Base-by-base conservation (phyloP, 441 rosid species). In the Arabidopsis hybrid region DNA sequence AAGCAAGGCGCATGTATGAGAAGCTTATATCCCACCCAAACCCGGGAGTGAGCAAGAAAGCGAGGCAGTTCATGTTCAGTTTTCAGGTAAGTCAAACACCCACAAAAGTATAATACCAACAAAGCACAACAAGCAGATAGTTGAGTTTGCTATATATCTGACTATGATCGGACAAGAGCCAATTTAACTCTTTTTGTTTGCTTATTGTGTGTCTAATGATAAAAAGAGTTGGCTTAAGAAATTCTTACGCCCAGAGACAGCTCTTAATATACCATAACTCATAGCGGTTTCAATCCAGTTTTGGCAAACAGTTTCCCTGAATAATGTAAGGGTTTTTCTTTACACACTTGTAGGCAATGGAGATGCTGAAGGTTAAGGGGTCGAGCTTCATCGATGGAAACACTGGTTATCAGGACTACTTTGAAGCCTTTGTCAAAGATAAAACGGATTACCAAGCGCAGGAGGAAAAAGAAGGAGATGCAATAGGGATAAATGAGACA, bases 21-120 rank as follows among this genome's bases (percentile, higher is more conserved):
- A 94, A 87, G 83, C 97, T 94, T 69, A 87, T 84, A 65, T 83
- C 90, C 36, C 97, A 92, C 77, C 88, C 97, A 10, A 88, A 73
- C 73, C 77, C 83, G 11, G 42, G 73, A 77, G 91, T 92, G 63
- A 84, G 88, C 82, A 89, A 85, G 90, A 81, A 78, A 85, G 95
- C 97, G 1, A 83, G 69, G 57, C 94, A 90, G 77, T 86, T 91
- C 65, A 47, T 84, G 73, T 90, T 83, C 89, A 90, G 96, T 82
- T 94, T 94, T 80, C 84, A 90, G 95, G 97, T 94, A 85, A 75
- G 58, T 62, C 35, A 29, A 52, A 67, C 66, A 74, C 67, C 21
- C 53, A 2, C 45, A 49, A 58, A 58, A 65, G 43, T 17, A 14
- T 29, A 8, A 35, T 64, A 57, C 31, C 53, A 3, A 52, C 53